These are phyloP conservation scores for Hymenoscyphus repandus DNA, from an alignment of 2,329 filamentous ascomycete species.

Conservation along the genomic window DNA sequence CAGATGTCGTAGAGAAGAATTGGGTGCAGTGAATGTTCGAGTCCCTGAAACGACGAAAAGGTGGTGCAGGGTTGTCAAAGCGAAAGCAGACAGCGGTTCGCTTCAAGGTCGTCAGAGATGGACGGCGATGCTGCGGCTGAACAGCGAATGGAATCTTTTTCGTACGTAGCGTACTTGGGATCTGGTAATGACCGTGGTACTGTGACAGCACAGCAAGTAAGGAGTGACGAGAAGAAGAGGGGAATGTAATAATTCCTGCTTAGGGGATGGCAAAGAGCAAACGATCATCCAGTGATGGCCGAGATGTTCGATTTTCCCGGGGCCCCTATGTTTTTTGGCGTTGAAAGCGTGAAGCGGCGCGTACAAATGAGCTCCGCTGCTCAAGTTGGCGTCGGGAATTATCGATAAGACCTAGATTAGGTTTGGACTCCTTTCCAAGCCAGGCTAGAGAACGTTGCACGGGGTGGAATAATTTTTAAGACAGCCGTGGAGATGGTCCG, in stretches of 20 bases:
- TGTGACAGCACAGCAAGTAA: constrained; percentile 15
- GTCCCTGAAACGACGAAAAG: constrained; percentile 13
- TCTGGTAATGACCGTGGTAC: constrained; percentile 20
- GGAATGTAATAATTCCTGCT: not conserved
- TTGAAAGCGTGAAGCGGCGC: constrained; percentile 1
- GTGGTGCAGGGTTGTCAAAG: constrained; percentile 23
- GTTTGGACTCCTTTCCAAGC: not conserved
- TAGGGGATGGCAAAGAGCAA: not conserved
- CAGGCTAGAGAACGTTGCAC: not conserved
- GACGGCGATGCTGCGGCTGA: too few species aligned
- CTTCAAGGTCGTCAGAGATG: not conserved
- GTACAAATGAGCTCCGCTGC: not conserved
- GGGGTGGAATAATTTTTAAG: too few species aligned
- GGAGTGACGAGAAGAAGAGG: not conserved
- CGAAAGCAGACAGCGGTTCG: constrained; percentile 15
- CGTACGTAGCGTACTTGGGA: not conserved
- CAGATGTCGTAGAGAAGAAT: constrained; percentile 6
- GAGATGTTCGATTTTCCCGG: not conserved
- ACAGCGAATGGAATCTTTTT: not conserved
- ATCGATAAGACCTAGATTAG: constrained; percentile 1
- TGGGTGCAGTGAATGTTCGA: not conserved
- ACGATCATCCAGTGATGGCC: constrained; percentile 3
- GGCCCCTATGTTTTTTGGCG: not conserved
- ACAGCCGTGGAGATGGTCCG: too few species aligned
- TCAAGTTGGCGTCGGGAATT: not conserved